Base-by-base conservation (phyloP, 2,329 filamentous ascomycete genomes). In the Diaporthe humulicola region DNA sequence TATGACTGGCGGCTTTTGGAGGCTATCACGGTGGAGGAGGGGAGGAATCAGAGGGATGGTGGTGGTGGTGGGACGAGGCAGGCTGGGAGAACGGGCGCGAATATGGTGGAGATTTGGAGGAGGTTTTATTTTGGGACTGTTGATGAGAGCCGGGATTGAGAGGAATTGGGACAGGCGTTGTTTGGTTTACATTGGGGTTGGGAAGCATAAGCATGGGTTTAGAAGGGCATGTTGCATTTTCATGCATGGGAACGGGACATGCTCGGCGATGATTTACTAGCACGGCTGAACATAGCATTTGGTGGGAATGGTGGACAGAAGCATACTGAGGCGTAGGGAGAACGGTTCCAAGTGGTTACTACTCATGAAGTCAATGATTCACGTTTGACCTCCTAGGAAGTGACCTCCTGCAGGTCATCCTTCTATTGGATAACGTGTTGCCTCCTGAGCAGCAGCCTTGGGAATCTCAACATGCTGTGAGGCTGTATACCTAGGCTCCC, bases 1-100 rank as follows among this genome's bases (percentile, higher is more conserved):
- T 85, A 80, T 64, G 84, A 86, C 79, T 86, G 84, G 85, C 77
- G 82, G 7, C 76, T 85, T 0, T 58, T 86, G 25, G 84, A 85
- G 78, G 74, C 58, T 0, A 50, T 82, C 40, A 77, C 74, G 12
- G 73, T 77, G 30, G 79, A 78, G 58, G 80, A 82, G 75, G 57
- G 67, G 40, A 77, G 76, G 76, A 52, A 77, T 78, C 25, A 75
- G 79, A 71, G 79, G 81, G 74, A 77, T 76, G 14, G 76, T 38
- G 15, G 77, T 45, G 69, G 40, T 33, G 50, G 6, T 45, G 61
- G 64, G 52, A 61, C 48, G 60, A 77, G 30, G 42, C 71, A 74
- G 69, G 74, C 36, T 36, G 52, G 10, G 15, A 58, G 66, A 17
- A 71, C 42, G 22, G 69, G 70, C 15, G 48, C 71, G 40, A 70